Conservation (phyloP, 352 stramenopile genomes). For the Phytophthora hybrid region DNA sequence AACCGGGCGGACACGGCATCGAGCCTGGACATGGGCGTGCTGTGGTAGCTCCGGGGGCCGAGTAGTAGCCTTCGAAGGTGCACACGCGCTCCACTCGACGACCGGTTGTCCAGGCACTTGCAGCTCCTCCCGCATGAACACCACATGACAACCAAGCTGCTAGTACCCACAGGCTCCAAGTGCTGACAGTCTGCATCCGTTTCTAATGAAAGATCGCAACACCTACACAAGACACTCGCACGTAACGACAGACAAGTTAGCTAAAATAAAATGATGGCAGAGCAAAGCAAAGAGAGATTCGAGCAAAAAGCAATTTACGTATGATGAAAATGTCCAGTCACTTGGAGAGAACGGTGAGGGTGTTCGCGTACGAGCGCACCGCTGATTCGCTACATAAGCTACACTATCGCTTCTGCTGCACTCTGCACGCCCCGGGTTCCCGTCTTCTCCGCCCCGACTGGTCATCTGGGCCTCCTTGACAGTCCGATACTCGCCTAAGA, state of each 20-base stretch:
- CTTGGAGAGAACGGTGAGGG: slow-evolving; percentile 26
- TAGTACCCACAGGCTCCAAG: slow-evolving; percentile 7
- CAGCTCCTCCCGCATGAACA: slow-evolving; percentile 12
- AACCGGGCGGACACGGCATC: slow-evolving; percentile 55
- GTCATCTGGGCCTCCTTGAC: slow-evolving; percentile 26
- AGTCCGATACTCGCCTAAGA: slow-evolving; percentile 37
- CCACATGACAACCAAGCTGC: neutral
- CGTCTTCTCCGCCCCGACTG: slow-evolving; percentile 1
- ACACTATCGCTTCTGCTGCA: slow-evolving; percentile 41
- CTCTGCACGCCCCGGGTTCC: slow-evolving; percentile 23
- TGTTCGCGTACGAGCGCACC: slow-evolving; percentile 19
- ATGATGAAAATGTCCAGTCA: slow-evolving; percentile 53
- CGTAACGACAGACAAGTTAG: neutral
- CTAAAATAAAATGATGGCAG: neutral
- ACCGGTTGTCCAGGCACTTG: slow-evolving; percentile 7
- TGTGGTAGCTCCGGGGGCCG: slow-evolving; percentile 45
- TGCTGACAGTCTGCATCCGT: slow-evolving; percentile 26
- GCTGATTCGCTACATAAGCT: slow-evolving; percentile 50
- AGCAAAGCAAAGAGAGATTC: neutral
- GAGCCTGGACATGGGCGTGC: slow-evolving; percentile 48
- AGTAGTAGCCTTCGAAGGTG: slow-evolving; percentile 64
- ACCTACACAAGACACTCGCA: neutral
- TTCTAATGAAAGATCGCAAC: slow-evolving; percentile 14
- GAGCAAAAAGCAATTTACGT: slow-evolving; percentile 44
- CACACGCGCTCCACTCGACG: slow-evolving; percentile 37